Evolutionary conservation across 2,329 filamentous ascomycete species (phyloP).

Genomic region (Trichophyton benhamiae): DNA sequence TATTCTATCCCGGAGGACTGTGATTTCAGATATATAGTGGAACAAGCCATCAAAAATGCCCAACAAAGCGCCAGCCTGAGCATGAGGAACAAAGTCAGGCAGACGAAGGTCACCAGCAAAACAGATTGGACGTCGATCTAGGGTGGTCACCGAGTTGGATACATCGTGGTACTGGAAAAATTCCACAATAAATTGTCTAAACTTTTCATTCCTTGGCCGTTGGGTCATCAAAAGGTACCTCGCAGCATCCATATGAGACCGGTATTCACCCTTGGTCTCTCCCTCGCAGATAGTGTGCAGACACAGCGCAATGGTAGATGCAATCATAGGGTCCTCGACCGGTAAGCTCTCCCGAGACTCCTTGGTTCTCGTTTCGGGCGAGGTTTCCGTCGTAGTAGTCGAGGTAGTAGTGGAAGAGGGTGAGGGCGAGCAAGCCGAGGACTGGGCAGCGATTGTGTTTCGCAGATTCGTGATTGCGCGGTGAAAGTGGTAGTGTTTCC

Average conservation of each 20-base stretch:
- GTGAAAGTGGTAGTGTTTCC: slow-evolving; percentile 44
- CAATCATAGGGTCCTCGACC: slow-evolving; percentile 48
- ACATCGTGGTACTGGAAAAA: slow-evolving; percentile 77
- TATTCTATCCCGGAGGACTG: slow-evolving; percentile 61
- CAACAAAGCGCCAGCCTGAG: slow-evolving; percentile 50
- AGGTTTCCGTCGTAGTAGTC: neutral
- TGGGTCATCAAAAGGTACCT: slow-evolving; percentile 54
- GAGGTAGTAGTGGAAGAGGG: neutral
- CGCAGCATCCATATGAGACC: slow-evolving; percentile 67
- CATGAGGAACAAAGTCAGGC: slow-evolving; percentile 43
- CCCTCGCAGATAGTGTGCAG: slow-evolving; percentile 51
- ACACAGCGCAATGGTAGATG: slow-evolving; percentile 47
- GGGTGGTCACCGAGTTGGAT: slow-evolving; percentile 45
- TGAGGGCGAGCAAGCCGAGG: slow-evolving; percentile 9
- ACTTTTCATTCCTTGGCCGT: slow-evolving; percentile 52
- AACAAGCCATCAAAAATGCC: slow-evolving; percentile 77
- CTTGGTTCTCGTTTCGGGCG: slow-evolving; percentile 16
- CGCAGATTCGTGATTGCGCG: slow-evolving; percentile 30
- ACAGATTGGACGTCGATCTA: slow-evolving; percentile 42
- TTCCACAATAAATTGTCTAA: slow-evolving; percentile 58
- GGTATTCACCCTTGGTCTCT: slow-evolving; percentile 55
- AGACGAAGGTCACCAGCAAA: slow-evolving; percentile 43
- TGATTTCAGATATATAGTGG: slow-evolving; percentile 64
- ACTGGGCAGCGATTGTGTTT: slow-evolving; percentile 26
- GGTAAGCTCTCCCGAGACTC: slow-evolving; percentile 20